A percentile compares a stretch with the other conserved stretches of the same genome.
These are phyloP conservation scores for Pilatotrama ljubarskyi DNA, from an alignment of 768 basidiomycete species.

Conservation along the genomic window DNA sequence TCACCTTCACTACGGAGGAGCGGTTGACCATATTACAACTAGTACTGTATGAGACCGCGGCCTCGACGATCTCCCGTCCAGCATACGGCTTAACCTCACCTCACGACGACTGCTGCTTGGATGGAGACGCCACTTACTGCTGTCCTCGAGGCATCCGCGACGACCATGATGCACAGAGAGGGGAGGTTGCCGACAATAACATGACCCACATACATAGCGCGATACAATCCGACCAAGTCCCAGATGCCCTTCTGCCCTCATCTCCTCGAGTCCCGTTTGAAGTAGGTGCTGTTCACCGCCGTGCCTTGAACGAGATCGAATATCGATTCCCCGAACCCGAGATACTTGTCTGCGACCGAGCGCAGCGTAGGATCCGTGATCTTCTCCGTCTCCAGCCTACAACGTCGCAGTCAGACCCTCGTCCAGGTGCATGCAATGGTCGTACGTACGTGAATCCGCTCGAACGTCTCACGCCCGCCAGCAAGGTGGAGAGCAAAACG, in stretches of 20 bases:
- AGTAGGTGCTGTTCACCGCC: conserved; percentile 86
- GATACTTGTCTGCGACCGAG: conserved; percentile 75
- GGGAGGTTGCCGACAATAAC: conserved; percentile 1
- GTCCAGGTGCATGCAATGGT: conserved; percentile 5
- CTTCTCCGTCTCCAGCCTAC: conserved; percentile 55
- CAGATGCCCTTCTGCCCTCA: conserved; percentile 20
- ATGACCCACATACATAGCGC: conserved; percentile 15
- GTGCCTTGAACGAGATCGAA: conserved; percentile 85
- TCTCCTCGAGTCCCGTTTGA: conserved; percentile 55
- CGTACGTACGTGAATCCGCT: conserved; percentile 84
- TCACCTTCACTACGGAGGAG: too few relatives aligned
- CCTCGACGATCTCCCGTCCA: too few relatives aligned
- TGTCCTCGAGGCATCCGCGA: too few relatives aligned
- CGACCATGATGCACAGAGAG: neutral
- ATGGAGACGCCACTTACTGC: too few relatives aligned
- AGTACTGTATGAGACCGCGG: too few relatives aligned
- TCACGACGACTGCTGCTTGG: too few relatives aligned
- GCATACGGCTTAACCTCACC: too few relatives aligned
- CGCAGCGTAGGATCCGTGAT: conserved; percentile 81
- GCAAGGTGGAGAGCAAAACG: conserved; percentile 80
- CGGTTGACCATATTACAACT: too few relatives aligned
- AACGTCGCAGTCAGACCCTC: neutral
- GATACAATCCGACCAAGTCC: conserved; percentile 1
- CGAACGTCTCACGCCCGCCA: conserved; percentile 88
- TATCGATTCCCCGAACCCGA: conserved; percentile 84